A percentile compares a stretch with the other conserved stretches of the same genome.
phyloP scores from a whole-genome alignment of 139 green algal genomes.

The Edaphochlamys debaryana region DNA sequence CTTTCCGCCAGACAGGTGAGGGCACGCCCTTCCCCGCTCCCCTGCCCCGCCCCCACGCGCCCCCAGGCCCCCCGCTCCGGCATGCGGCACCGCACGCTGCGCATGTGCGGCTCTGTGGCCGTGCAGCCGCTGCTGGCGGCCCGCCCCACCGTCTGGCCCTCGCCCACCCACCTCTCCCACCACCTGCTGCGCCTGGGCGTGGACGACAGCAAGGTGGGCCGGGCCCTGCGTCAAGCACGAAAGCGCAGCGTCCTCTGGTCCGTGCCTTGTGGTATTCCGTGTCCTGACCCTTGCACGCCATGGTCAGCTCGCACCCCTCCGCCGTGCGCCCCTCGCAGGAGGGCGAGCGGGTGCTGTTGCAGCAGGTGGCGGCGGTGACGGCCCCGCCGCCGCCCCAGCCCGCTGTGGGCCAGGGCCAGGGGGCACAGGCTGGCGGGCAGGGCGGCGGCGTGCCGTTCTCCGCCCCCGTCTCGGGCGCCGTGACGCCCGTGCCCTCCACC shows the following conservation, averaged over 20 bases:
- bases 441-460: too few relatives aligned
- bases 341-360: conserved; percentile 30
- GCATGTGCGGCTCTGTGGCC: conserved; percentile 56
- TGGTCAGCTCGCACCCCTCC: too few relatives aligned
- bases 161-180: conserved; percentile 16
- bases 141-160: conserved; percentile 42
- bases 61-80: conserved; percentile 33
- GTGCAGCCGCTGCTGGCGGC: conserved; percentile 60
- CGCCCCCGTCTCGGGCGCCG: neutral
- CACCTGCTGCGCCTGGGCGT: conserved; percentile 43
- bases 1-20: too few relatives aligned
- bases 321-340: too few relatives aligned
- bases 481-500: neutral
- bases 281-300: too few relatives aligned
- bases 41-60: neutral
- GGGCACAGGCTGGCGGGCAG: too few relatives aligned
- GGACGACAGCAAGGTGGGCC: conserved; percentile 45
- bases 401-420: too few relatives aligned
- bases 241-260: too few relatives aligned
- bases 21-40: too few relatives aligned
- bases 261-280: too few relatives aligned
- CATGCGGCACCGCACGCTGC: conserved; percentile 68
- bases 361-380: conserved; percentile 33
- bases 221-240: neutral
- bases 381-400: conserved; percentile 4